Percentiles rank a stretch among this genome's conserved stretches.
phyloP scores from a whole-genome alignment of 2,329 filamentous ascomycete genomes.

The Penicillium italicum region DNA sequence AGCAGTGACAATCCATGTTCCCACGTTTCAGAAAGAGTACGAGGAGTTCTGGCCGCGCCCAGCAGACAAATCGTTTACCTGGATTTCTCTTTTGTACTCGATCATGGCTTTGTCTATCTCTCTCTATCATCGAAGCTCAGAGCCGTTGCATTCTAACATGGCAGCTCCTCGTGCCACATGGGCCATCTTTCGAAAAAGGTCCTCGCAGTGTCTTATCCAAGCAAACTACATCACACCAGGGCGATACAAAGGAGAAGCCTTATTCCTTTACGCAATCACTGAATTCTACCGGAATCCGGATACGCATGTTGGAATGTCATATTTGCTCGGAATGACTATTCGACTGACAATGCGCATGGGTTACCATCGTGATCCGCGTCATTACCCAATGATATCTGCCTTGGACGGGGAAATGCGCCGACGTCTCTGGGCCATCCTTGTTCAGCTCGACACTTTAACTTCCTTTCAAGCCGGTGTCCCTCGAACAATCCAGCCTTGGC shows the following conservation, averaged over 20 bases:
- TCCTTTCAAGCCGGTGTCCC: constrained; percentile 64
- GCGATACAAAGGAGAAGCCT: constrained; percentile 32
- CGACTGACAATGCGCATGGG: constrained; percentile 61
- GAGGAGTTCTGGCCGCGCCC: constrained; percentile 33
- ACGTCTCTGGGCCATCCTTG: constrained; percentile 40
- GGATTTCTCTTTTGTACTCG: constrained; percentile 32
- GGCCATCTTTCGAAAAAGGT: constrained; percentile 50
- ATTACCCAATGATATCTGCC: constrained; percentile 52
- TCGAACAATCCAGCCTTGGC: constrained; percentile 57
- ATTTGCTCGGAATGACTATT: constrained; percentile 54
- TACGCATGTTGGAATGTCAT: constrained; percentile 51
- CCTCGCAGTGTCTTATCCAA: constrained; percentile 33
- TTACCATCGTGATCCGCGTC: constrained; percentile 56
- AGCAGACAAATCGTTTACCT: constrained; percentile 26
- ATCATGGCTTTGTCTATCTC: constrained; percentile 29
- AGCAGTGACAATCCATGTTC: constrained; percentile 31
- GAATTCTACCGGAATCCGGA: constrained; percentile 34
- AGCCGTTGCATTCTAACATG: constrained; percentile 21
- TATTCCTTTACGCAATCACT: constrained; percentile 29
- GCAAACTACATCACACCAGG: constrained; percentile 35
- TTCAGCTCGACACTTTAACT: constrained; percentile 58
- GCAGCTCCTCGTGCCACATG: constrained; percentile 20
- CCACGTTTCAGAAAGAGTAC: constrained; percentile 35
- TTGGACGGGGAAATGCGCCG: constrained; percentile 56
- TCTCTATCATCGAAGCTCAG: constrained; percentile 23